phyloP scores from a whole-genome alignment of 2,329 filamentous ascomycete species.

The Fusarium fujikuroi region DNA sequence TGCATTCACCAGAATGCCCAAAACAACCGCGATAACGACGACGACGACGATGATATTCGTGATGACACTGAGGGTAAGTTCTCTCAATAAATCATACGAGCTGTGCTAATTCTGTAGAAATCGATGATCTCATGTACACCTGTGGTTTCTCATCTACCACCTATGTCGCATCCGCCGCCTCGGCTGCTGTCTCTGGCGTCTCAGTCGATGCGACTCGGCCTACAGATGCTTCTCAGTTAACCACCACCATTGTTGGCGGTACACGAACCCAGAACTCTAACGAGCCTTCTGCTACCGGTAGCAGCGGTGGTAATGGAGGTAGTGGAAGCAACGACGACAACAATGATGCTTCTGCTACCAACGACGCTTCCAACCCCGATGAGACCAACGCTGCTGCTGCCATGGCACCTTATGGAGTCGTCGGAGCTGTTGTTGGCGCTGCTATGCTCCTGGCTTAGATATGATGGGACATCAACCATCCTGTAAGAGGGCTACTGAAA shows the following conservation, averaged over 20 bases:
- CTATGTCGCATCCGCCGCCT: conserved; percentile 45
- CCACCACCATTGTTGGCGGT: conserved; percentile 47
- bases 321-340: conserved; percentile 3
- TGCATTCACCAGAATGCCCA: conserved; percentile 51
- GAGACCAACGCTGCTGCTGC: conserved; percentile 35
- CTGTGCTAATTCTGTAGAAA: conserved; percentile 42
- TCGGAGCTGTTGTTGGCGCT: conserved; percentile 32
- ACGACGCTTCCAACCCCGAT: conserved; percentile 16
- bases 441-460: conserved; percentile 36
- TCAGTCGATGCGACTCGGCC: conserved; percentile 48
- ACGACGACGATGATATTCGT: conserved; percentile 34
- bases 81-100: rapidly evolving
- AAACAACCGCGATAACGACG: conserved; percentile 25
- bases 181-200: conserved; percentile 43
- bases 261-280: conserved; percentile 17
- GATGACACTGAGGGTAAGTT: conserved; percentile 41
- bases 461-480: neutral
- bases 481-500: neutral
- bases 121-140: conserved; percentile 48
- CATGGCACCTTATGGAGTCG: conserved; percentile 30
- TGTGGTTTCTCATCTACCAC: conserved; percentile 50
- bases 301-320: neutral
- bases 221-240: conserved; percentile 50
- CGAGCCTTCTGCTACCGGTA: conserved; percentile 11
- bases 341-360: conserved; percentile 10